Evolutionary conservation across 2,329 filamentous ascomycete genomes (phyloP).

Genomic region (Venturiaceae sp.): DNA sequence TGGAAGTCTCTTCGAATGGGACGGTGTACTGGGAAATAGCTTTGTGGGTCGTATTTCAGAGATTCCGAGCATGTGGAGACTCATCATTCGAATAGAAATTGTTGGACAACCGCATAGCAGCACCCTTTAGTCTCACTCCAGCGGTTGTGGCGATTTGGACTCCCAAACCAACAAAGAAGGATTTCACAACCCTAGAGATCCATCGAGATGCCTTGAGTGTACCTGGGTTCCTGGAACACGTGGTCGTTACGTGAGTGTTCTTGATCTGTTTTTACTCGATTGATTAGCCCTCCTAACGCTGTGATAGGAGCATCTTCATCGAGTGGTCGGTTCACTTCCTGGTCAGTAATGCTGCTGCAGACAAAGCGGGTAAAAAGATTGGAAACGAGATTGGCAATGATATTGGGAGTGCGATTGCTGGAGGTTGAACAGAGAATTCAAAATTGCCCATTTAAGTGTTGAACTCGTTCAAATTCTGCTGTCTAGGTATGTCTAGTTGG

Average conservation of each 20-base stretch:
- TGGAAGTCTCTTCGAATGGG: neutral
- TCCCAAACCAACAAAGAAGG: neutral
- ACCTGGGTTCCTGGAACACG: neutral
- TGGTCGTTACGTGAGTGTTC: neutral
- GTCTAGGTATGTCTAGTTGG: no score
- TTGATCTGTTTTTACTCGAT: neutral
- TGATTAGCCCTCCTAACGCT: neutral
- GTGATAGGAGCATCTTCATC: neutral
- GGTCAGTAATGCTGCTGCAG: neutral
- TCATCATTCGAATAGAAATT: neutral
- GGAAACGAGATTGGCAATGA: neutral
- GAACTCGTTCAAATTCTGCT: no score
- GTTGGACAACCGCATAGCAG: neutral
- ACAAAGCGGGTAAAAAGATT: neutral
- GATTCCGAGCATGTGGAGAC: neutral
- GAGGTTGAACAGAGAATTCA: no score
- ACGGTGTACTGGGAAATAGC: neutral
- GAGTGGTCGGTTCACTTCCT: neutral
- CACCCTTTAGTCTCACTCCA: neutral
- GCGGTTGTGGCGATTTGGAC: neutral
- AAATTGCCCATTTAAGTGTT: no score
- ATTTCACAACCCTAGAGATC: neutral
- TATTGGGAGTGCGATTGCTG: no score
- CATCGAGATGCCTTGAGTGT: neutral
- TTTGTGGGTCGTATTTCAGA: neutral